These are phyloP conservation scores for Talaromyces sp. DNA, from an alignment of 2,329 filamentous ascomycete genomes.

Conservation along the genomic window DNA sequence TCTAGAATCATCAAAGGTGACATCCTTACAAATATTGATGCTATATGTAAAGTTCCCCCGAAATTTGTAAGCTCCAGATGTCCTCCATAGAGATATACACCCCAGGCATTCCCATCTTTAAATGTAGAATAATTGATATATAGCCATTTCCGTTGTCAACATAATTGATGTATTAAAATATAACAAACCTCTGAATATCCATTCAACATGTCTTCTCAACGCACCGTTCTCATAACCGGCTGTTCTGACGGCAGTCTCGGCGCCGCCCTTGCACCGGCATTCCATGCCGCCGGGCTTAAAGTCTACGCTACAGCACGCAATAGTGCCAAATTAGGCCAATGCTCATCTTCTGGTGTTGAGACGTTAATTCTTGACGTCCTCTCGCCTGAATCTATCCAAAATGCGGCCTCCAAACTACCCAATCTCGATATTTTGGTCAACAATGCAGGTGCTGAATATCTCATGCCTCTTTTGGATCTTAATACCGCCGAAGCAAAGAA, in stretches of 20 bases:
- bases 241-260: conserved; percentile 6
- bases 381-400: not conserved
- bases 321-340: not conserved
- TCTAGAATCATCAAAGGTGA: not conserved
- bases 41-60: too few relatives aligned
- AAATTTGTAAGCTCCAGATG: too few relatives aligned
- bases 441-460: conserved; percentile 5
- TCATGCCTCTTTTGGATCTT: not conserved
- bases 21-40: not conserved
- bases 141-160: too few relatives aligned
- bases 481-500: not conserved
- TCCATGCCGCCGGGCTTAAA: not conserved
- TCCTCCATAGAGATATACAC: too few relatives aligned
- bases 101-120: too few relatives aligned
- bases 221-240: conserved; percentile 5
- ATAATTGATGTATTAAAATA: too few relatives aligned
- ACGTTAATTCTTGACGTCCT: not conserved
- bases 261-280: not conserved
- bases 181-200: too few relatives aligned
- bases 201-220: not conserved
- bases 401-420: not conserved
- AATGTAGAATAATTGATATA: too few relatives aligned
- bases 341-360: not conserved
- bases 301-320: conserved; percentile 7
- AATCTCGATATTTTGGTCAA: conserved; percentile 3